Evolutionary conservation across 1,284 basidiomycete genomes (phyloP).

Genomic region (Inonotus hispidus): DNA sequence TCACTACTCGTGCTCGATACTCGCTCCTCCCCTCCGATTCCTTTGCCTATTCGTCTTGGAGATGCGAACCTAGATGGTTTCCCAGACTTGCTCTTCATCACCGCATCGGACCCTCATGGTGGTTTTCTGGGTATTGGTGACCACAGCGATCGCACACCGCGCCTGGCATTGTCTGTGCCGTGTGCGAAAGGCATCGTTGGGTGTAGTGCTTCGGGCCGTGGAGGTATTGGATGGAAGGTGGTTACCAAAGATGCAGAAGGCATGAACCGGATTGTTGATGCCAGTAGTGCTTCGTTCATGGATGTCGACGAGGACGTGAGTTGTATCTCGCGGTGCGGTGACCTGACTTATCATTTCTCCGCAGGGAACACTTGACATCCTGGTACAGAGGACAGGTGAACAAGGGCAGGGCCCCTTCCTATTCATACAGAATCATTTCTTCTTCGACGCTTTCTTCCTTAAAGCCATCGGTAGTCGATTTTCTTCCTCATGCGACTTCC

Average conservation of each 20-base stretch:
- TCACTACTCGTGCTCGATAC: slow-evolving; percentile 65
- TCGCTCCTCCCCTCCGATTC: slow-evolving; percentile 56
- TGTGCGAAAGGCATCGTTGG: slow-evolving; percentile 58
- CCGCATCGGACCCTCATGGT: slow-evolving; percentile 35
- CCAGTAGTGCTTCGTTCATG: slow-evolving; percentile 74
- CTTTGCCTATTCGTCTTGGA: slow-evolving; percentile 77
- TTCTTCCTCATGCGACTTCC: background rate
- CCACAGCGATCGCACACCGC: slow-evolving; percentile 47
- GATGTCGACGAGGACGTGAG: slow-evolving; percentile 96
- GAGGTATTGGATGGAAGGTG: slow-evolving; percentile 57
- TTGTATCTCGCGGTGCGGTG: slow-evolving; percentile 18
- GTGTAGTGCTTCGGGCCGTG: slow-evolving; percentile 41
- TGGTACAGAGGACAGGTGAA: slow-evolving; percentile 79
- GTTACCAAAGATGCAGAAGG: slow-evolving; percentile 59
- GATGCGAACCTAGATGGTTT: slow-evolving; percentile 95
- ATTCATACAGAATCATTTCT: slow-evolving; percentile 97
- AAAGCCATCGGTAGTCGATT: slow-evolving; percentile 77
- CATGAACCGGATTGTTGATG: slow-evolving; percentile 71
- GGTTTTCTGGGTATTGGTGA: slow-evolving; percentile 26
- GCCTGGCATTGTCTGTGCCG: slow-evolving; percentile 67
- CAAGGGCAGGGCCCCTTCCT: slow-evolving; percentile 59
- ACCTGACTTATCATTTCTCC: slow-evolving; percentile 10
- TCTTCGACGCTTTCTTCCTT: slow-evolving; percentile 98
- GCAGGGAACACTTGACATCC: slow-evolving; percentile 88
- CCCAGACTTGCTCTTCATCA: slow-evolving; percentile 82